Evolutionary conservation across 352 stramenopile species (phyloP).

Genomic region (Globisporangium lucens): DNA sequence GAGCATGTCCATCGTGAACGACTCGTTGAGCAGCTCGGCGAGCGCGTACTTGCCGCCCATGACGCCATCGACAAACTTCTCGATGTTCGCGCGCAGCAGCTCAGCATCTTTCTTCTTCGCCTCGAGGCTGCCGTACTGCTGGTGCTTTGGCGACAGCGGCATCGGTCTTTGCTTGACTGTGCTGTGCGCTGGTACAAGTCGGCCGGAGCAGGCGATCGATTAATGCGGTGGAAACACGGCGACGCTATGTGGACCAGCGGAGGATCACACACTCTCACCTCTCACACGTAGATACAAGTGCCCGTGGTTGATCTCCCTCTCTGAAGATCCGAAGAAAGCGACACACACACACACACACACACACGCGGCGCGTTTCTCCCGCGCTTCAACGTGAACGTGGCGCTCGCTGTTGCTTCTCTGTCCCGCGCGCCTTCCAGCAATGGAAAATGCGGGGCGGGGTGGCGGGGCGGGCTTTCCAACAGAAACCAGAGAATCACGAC

Average conservation of each 20-base stretch:
- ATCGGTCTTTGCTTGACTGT: conserved; percentile 6
- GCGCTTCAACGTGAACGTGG: neutral
- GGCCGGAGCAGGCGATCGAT: neutral
- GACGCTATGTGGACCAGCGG: neutral
- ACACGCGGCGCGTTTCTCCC: neutral
- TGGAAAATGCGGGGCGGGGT: neutral
- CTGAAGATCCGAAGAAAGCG: neutral
- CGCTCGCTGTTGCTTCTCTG: neutral
- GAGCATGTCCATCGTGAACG: conserved; percentile 81
- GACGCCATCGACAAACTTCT: conserved; percentile 81
- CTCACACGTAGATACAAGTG: neutral
- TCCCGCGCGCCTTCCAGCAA: conserved; percentile 3
- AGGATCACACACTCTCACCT: neutral
- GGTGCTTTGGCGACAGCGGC: conserved; percentile 29
- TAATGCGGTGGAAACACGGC: neutral
- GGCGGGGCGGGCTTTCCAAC: neutral
- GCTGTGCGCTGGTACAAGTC: neutral
- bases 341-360: neutral
- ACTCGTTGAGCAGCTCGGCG: conserved; percentile 72
- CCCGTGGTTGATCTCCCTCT: neutral
- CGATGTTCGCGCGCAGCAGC: conserved; percentile 63
- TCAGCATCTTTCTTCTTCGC: conserved; percentile 53
- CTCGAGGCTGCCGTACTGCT: conserved; percentile 27
- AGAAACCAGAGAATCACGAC: neutral
- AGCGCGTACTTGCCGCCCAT: conserved; percentile 64